These are phyloP conservation scores for Fusarium praegraminearum DNA, from an alignment of 2,329 filamentous ascomycete genomes.

Conservation along the genomic window DNA sequence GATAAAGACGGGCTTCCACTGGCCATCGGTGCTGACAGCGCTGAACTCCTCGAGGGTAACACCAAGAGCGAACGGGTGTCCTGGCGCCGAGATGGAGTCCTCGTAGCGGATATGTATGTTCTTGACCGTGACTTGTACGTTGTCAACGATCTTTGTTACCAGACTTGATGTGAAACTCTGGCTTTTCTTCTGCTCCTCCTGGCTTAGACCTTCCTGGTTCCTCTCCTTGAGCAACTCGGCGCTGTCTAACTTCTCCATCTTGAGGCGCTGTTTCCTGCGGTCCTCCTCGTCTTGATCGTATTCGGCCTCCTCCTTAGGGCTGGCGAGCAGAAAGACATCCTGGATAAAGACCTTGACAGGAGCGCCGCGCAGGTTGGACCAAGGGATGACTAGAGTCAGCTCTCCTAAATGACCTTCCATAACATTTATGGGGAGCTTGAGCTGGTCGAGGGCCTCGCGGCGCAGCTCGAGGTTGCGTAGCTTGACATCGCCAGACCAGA, in stretches of 20 bases:
- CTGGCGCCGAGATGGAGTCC: slow-evolving; percentile 93
- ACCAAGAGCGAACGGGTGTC: slow-evolving; percentile 93
- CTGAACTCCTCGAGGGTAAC: slow-evolving; percentile 96
- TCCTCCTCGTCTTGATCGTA: slow-evolving; percentile 96
- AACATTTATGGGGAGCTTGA: slow-evolving; percentile 96
- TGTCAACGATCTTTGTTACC: slow-evolving; percentile 97
- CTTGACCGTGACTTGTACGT: slow-evolving; percentile 96
- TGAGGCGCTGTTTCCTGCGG: slow-evolving; percentile 85
- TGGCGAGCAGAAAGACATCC: slow-evolving; percentile 95
- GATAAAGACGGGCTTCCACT: slow-evolving; percentile 97
- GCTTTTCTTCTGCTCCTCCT: slow-evolving; percentile 96
- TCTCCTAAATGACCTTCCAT: slow-evolving; percentile 93
- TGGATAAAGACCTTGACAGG: slow-evolving; percentile 96
- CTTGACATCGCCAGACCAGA: slow-evolving; percentile 99
- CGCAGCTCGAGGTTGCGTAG: slow-evolving; percentile 92
- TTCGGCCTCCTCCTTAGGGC: slow-evolving; percentile 93
- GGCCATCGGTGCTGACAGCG: slow-evolving; percentile 92
- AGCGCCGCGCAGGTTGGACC: slow-evolving; percentile 95
- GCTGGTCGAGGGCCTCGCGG: slow-evolving; percentile 94
- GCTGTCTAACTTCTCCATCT: slow-evolving; percentile 98
- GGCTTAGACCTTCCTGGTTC: slow-evolving; percentile 90
- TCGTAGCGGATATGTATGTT: slow-evolving; percentile 99
- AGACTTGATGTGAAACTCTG: slow-evolving; percentile 97
- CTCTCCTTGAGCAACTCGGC: slow-evolving; percentile 94
- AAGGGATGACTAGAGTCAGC: slow-evolving; percentile 92